Conservation (phyloP, 2,329 filamentous ascomycete genomes). For the Monilinia fructicola region DNA sequence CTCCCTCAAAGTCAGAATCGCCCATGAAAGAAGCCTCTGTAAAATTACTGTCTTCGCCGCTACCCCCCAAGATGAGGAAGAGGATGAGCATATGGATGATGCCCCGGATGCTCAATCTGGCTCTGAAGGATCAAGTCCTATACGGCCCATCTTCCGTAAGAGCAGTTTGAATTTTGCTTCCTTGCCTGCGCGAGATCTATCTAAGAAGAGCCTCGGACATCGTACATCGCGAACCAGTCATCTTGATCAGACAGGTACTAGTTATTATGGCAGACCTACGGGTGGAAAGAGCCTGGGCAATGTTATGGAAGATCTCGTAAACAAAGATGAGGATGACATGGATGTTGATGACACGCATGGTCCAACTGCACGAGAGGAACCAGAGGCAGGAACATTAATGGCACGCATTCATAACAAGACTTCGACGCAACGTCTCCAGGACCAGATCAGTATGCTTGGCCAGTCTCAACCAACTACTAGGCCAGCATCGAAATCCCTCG, state of each 20-base stretch:
- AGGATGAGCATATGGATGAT: constrained; percentile 47
- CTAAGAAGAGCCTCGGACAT: constrained; percentile 78
- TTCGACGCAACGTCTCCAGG: constrained; percentile 89
- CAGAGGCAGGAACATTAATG: constrained; percentile 46
- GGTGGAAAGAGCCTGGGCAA: constrained; percentile 70
- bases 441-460: constrained; percentile 78
- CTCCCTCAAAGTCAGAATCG: constrained; percentile 22
- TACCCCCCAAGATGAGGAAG: constrained; percentile 35
- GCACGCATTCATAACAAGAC: constrained; percentile 73
- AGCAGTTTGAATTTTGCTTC: constrained; percentile 95
- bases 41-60: constrained; percentile 9
- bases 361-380: constrained; percentile 41
- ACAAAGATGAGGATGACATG: constrained; percentile 58
- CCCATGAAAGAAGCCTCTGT: constrained; percentile 23
- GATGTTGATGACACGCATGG: constrained; percentile 48
- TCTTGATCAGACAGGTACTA: constrained; percentile 68
- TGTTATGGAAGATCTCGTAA: constrained; percentile 46
- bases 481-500: constrained; percentile 40
- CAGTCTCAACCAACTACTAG: constrained; percentile 48
- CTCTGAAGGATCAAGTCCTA: constrained; percentile 71
- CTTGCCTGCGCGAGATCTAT: constrained; percentile 83
- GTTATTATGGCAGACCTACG: constrained; percentile 71
- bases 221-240: constrained; percentile 76
- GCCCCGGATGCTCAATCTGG: constrained; percentile 53
- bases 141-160: constrained; percentile 76